A percentile compares a stretch with the other conserved stretches of the same genome.
Evolutionary conservation across 129 eudicot species (phyloP).

Genomic region (Arctium minus): DNA sequence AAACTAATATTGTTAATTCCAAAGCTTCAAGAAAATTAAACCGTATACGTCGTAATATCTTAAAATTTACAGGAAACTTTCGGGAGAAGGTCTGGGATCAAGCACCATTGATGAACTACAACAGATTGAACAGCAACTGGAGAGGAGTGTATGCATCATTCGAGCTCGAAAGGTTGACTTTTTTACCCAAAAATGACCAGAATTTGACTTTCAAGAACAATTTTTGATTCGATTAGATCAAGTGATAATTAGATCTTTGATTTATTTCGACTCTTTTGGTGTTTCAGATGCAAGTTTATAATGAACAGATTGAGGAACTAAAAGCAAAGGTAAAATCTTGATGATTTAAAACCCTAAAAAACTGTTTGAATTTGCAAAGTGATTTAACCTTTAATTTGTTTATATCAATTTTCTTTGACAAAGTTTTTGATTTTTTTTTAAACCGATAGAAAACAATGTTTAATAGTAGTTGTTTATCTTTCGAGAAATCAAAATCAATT

Average conservation of each 20-base stretch:
- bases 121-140: conserved; percentile 65
- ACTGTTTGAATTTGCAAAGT: background rate
- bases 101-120: conserved; percentile 70
- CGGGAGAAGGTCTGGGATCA: conserved; percentile 70
- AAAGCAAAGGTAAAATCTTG: conserved; percentile 55
- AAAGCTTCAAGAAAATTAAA: background rate
- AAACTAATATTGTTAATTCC: background rate
- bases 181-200: background rate
- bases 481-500: background rate
- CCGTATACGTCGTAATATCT: background rate
- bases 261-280: conserved; percentile 19
- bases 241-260: background rate
- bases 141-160: conserved; percentile 52
- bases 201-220: background rate
- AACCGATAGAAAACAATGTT: background rate
- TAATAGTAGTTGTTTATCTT: background rate
- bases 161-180: conserved; percentile 71
- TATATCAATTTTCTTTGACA: background rate
- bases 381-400: background rate
- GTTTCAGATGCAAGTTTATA: conserved; percentile 63
- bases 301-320: conserved; percentile 63
- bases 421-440: background rate
- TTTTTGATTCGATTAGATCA: background rate
- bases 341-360: background rate
- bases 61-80: conserved; percentile 46